Base-by-base conservation (phyloP, 1,284 basidiomycete species). In the Thecaphora frezii region DNA sequence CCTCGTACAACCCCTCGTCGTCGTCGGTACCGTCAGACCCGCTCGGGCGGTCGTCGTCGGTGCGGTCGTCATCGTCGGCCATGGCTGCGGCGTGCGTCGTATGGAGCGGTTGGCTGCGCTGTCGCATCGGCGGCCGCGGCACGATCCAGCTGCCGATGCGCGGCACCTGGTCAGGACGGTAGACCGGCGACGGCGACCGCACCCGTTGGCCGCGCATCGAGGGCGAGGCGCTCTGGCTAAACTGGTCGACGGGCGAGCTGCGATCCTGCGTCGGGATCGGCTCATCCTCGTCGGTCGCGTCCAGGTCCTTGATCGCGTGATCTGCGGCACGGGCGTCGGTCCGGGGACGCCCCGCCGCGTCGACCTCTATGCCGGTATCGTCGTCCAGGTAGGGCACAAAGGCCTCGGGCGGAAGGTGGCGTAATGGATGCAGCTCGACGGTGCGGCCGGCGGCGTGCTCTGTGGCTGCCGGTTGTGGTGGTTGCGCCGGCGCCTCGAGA, bases 331-430 rank as follows among this genome's bases (percentile, higher is more conserved):
- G n/a, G n/a, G n/a, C n/a, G n/a, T n/a, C n/a, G 5, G 33, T 18
- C 23, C 19, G 40, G 7, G 40, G 40, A 8, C 40, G 5, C 12
- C 40, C 53, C 16, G 49, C 56, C 5, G 23, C 30, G 10, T 64
- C 64, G 2, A 66, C 37, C 7, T 52, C 48, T 53, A 63, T 44
- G 14, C 59, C 59, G 3, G 59, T 66, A 0, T 59, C 58, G 21
- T 66, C 53, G 36, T 66, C 64, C 2, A 66, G 44, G 22, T 22
- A 66, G 13, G 64, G 64, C 36, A 51, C 50, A 25, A 66, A 66
- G 2, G 51, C 64, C 18, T 21, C 19, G 14, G 40, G 38, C 5
- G 59, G 50, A 8, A 66, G 53, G 5, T 36, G 39, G 12, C 58
- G 59, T 0, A 66, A 28, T 0, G 59, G 59, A 3, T 46, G 22